Conservation (phyloP, 495 filamentous ascomycete species). For the Lophiostoma macrostomum region DNA sequence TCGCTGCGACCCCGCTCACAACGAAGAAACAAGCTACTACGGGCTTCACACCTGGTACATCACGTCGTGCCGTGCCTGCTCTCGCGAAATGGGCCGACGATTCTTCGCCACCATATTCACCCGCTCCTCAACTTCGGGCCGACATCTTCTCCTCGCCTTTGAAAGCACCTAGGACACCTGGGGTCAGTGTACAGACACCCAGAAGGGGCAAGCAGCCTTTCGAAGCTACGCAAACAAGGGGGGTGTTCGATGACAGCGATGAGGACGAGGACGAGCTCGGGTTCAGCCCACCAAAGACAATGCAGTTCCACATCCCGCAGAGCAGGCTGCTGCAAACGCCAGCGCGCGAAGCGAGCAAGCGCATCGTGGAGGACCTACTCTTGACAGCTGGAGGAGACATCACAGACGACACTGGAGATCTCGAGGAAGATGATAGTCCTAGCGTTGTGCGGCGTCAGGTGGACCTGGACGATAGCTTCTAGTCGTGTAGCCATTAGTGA, state of each 20-base stretch:
- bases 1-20: constrained; percentile 83
- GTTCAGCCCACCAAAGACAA: constrained; percentile 91
- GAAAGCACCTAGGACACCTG: constrained; percentile 59
- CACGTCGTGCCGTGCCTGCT: constrained; percentile 8
- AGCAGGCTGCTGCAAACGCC: constrained; percentile 82
- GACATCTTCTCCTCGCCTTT: constrained; percentile 81
- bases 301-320: constrained; percentile 91
- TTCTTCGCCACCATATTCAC: constrained; percentile 45
- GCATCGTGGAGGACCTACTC: constrained; percentile 88
- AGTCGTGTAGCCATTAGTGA: neutral
- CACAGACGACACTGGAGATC: constrained; percentile 40
- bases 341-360: constrained; percentile 86
- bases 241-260: constrained; percentile 36
- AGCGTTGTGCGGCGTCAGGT: constrained; percentile 55
- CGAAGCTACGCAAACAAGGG: neutral
- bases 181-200: constrained; percentile 74
- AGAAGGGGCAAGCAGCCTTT: constrained; percentile 27
- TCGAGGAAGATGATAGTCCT: constrained; percentile 52
- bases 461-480: constrained; percentile 36
- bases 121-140: constrained; percentile 74
- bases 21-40: constrained; percentile 39
- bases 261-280: constrained; percentile 58
- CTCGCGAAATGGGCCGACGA: constrained; percentile 31
- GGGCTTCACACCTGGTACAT: constrained; percentile 25
- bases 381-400: constrained; percentile 74